Percentiles rank a stretch among this genome's conserved stretches.
phyloP scores from a whole-genome alignment of 805 yeast species.

The Wickerhamomyces rabaulensis region DNA sequence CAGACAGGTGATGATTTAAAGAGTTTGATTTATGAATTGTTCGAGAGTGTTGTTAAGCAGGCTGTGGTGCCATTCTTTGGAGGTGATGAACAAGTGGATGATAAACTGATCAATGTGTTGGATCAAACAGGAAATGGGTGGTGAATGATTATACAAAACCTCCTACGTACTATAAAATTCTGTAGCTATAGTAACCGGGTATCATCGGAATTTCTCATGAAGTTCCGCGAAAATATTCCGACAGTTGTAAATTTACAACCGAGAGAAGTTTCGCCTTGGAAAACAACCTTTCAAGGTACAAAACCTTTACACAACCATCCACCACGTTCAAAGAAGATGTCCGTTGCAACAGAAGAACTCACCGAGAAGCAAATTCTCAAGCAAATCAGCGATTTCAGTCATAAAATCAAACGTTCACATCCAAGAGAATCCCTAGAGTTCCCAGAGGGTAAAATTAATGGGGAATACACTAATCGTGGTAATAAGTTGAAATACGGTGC shows the following conservation, averaged over 20 bases:
- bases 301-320: no score
- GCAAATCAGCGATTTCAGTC: constrained; percentile 8
- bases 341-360: neutral
- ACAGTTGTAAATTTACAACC: no score
- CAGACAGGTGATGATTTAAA: constrained; percentile 85
- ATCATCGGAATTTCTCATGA: no score
- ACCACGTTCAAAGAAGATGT: no score
- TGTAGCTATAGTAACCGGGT: no score
- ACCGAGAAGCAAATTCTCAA: constrained; percentile 4
- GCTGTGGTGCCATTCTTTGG: constrained; percentile 46
- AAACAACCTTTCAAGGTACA: no score
- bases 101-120: neutral
- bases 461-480: constrained; percentile 47
- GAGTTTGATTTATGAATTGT: constrained; percentile 57
- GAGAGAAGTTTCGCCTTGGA: no score
- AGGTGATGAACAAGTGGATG: constrained; percentile 6
- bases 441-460: constrained; percentile 19
- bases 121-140: neutral
- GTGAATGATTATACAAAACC: no score
- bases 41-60: constrained; percentile 46
- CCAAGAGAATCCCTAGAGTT: neutral
- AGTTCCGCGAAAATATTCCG: no score
- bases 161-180: no score
- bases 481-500: constrained; percentile 50
- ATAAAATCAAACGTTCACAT: constrained; percentile 10